Base-by-base conservation (phyloP, 352 stramenopile species). In the Phytophthora colocasiae region DNA sequence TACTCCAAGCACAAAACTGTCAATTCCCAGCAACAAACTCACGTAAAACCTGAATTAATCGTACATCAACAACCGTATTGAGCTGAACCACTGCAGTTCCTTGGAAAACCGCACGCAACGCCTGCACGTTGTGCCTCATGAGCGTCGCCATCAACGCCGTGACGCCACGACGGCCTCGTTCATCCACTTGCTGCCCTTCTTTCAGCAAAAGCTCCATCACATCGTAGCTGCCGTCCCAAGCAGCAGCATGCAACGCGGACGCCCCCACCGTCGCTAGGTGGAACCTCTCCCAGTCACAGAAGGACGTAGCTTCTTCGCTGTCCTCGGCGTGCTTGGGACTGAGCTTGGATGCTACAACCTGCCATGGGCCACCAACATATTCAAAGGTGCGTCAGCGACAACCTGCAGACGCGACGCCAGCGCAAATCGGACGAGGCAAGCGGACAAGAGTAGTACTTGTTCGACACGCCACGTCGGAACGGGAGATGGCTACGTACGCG, bases 281-380 rank as follows among this genome's bases (percentile, higher is more conserved):
- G 56, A 76, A 76, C 44, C 64, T 55, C 1, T 79, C 71, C 67
- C 71, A 76, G 50, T 79, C 71, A 32, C 71, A 79, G 50, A 73
- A 76, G 9, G 57, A 73, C 58, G 59, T 49, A 3, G 54, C 58
- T 60, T 69, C 46, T 29, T 71, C 67, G 11, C 46, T 48, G 27
- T 61, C 67, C 4, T 67, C 46, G n/a, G 36, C 48, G 22, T 46
- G 27, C 41, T 67, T 66, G 31, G 52, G 48, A 46, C 60, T 59
- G 29, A 10, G 60, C 46, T 68, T 57, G 58, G 39, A 46, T 54
- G 54, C 45, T 15, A 66, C 61, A 48, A 71, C 62, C 67, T 75
- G 50, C 46, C 47, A 54, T 47, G 44, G 29, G 56, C 14, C 47
- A 40, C 31, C 15, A 32, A 48, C 39, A 58, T 14, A 36, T 36